Percentiles rank a stretch among this genome's conserved stretches.
Conservation (phyloP, 768 basidiomycete genomes). For the Leccinum uliginosum region DNA sequence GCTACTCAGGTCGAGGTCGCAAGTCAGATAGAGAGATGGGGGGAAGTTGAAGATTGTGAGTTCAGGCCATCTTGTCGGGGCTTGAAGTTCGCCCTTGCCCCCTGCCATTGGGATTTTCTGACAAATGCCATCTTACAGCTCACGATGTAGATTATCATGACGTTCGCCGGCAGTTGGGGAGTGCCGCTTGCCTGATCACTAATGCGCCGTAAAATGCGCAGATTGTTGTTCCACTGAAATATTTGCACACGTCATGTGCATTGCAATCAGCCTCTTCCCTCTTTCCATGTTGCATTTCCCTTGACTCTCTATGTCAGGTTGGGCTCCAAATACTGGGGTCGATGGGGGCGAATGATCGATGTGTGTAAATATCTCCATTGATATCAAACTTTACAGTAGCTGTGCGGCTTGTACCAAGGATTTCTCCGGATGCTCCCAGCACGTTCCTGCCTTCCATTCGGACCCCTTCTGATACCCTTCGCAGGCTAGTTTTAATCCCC, state of each 20-base stretch:
- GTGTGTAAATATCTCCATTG: slow-evolving; percentile 15
- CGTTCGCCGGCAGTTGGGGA: slow-evolving; percentile 79
- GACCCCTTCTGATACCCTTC: slow-evolving; percentile 6
- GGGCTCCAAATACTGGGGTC: slow-evolving; percentile 8
- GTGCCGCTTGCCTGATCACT: slow-evolving; percentile 62
- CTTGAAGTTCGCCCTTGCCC: slow-evolving; percentile 2
- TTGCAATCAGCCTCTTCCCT: background rate
- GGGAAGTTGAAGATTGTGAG: slow-evolving; percentile 99
- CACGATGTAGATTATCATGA: slow-evolving; percentile 99
- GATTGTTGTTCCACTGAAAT: slow-evolving; percentile 4
- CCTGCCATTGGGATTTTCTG: slow-evolving; percentile 1
- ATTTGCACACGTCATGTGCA: slow-evolving; percentile 4
- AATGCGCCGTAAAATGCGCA: slow-evolving; percentile 23
- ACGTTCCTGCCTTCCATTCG: slow-evolving; percentile 9
- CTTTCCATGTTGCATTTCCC: slow-evolving; percentile 2
- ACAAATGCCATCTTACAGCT: slow-evolving; percentile 46
- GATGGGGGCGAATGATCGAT: slow-evolving; percentile 9
- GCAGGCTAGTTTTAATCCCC: slow-evolving; percentile 5
- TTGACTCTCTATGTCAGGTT: slow-evolving; percentile 10
- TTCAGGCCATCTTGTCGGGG: slow-evolving; percentile 11
- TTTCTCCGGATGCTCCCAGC: background rate
- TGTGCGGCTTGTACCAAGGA: slow-evolving; percentile 3
- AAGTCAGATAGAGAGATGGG: slow-evolving; percentile 96
- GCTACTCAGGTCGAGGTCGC: slow-evolving; percentile 90
- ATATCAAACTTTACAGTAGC: slow-evolving; percentile 16